Evolutionary conservation across 331 rosid genomes (phyloP), one percentile per base, ranked within the genome.

Genomic region (Cucumis variabilis): DNA sequence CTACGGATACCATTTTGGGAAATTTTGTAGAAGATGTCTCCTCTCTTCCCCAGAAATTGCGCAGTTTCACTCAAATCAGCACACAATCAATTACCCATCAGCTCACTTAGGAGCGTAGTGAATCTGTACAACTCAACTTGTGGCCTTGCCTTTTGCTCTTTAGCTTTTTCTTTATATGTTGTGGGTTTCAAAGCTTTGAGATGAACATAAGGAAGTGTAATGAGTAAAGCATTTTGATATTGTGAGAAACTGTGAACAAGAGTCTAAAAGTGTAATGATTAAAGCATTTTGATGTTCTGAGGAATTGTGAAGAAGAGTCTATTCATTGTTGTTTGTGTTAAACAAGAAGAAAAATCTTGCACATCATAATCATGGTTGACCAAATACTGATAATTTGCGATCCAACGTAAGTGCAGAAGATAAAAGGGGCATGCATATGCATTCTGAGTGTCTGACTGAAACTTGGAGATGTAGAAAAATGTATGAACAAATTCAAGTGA

Each of bases 201-300:
- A 50, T 24, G 66, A 78, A 78, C 83, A 50, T 50, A 77, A 50
- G 27, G 27, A 78, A 53, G 44, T 78, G 83, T 78, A 76, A 76
- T 76, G 62, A n/a, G 13, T 6, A 75, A 46, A 77, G 82, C 21
- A 77, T 77, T 14, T 24, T 50, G 83, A n/a, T 50, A n/a, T 53
- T 50, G 4, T 77, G 63, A 50, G 63, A 19, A 44, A 46, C 75
- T 70, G 24, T 63, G 25, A 63, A 63, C 25, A 63, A 63, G 68
- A 8, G 65, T 58, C 65, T 58, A 58, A 44, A 78, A 53, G 41
- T 78, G 83, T 78, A 46, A 76, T 76, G 60, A n/a, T 23, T 12
- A 75, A 46, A 77, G 82, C 21, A 77, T 50, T 24, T 24, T 50
- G 83, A 24, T 50, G 41, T 53, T 24, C 5, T 77, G 63, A 50